Base-by-base conservation (phyloP, 2,329 filamentous ascomycete species). In the Seiridium unicorne region DNA sequence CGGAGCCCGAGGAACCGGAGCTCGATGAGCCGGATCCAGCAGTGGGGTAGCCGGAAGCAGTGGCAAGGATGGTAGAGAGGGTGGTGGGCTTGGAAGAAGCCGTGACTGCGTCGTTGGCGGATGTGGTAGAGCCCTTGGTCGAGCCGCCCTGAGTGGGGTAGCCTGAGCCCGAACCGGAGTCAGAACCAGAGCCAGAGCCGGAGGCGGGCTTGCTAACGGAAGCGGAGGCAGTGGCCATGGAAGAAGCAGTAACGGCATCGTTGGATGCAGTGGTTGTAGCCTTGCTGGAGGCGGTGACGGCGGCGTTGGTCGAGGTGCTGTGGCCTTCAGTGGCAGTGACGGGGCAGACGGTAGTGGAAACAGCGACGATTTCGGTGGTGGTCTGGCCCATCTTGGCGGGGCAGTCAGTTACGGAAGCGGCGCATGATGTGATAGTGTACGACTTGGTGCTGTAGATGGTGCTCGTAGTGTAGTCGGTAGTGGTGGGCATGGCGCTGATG, bases 301-400 rank as follows among this genome's bases (percentile, higher is more conserved):
- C 18, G 18, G 18, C 18, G 18, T 26, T 26, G 18, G 18, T 26
- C 18, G 18, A 26, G 18, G 18, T 26, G 18, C 18, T 26, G 18
- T 26, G 48, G 36, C 49, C 49, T 11, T n/a, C 55, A 32, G 55
- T 40, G 10, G 44, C 36, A 68, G 72, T 78, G 57, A 79, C 69
- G n/a, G 74, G 76, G 69, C 76, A 81, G 58, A 81, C 71, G 7
- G 80, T 81, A 9, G 79, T 82, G 64, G 77, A 79, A 44, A 79
- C 49, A 38, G 76, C 65, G 42, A 81, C 72, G 4, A 76, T 77
- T 40, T 75, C 71, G 31, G 77, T 79, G 36, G 75, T 65, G 18
- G 74, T 18, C 77, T 77, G 70, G 77, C 81, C 68, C 76, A 69
- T 26, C 18, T 26, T 26, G 18, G 18, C 66, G 13, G 76, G 74